Percentiles rank a stretch among this genome's conserved stretches.
These are phyloP conservation scores for Citeromyces siamensis DNA, from an alignment of 1,139 yeast genomes.

Conservation along the genomic window DNA sequence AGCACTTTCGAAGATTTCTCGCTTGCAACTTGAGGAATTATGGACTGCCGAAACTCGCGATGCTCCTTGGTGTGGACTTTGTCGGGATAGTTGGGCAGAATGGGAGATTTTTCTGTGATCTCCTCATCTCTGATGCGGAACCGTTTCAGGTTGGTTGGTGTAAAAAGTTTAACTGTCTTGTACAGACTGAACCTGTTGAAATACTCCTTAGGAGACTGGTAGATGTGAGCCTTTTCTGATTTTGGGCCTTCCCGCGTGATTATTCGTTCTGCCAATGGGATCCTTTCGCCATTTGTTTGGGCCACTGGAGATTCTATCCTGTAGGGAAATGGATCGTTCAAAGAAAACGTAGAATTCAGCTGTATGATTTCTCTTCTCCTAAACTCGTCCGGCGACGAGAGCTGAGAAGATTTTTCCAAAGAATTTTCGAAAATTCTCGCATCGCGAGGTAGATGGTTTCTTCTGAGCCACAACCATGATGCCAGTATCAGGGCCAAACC, in stretches of 20 bases:
- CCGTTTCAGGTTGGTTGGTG: neutral
- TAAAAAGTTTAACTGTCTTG: slow-evolving; percentile 1
- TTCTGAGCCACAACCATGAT: slow-evolving; percentile 1
- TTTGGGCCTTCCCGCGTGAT: neutral
- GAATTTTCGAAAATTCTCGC: neutral
- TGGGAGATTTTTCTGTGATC: slow-evolving; percentile 1
- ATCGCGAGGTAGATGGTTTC: neutral
- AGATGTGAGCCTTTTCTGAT: neutral
- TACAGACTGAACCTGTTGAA: slow-evolving; percentile 1
- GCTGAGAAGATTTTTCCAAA: neutral
- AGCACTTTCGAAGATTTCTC: neutral
- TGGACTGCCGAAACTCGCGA: neutral
- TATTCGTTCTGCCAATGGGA: neutral
- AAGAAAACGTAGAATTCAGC: neutral
- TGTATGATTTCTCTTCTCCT: neutral
- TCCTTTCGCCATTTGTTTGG: neutral
- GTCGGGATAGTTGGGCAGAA: neutral
- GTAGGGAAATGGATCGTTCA: neutral
- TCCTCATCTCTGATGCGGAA: neutral
- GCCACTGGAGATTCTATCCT: neutral
- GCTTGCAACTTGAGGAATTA: neutral
- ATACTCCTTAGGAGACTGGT: neutral
- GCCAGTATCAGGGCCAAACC: neutral
- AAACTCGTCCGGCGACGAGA: neutral
- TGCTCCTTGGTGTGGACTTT: neutral